Evolutionary conservation across 2,329 filamentous ascomycete genomes (phyloP), one percentile per base, ranked within the genome.

Genomic region (Cryphonectria naterciae): DNA sequence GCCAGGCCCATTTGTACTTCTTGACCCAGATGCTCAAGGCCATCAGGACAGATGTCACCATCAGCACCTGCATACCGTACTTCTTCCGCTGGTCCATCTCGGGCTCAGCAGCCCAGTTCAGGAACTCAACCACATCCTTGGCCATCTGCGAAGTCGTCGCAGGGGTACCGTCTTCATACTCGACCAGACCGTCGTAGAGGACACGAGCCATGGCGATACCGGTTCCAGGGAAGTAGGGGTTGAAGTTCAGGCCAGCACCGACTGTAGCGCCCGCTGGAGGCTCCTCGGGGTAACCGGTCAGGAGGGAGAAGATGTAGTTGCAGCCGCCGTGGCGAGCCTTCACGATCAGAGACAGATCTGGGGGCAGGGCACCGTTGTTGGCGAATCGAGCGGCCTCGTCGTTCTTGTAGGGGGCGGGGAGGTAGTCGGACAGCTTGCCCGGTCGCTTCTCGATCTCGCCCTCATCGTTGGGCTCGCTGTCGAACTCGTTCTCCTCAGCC

Each of bases 41-140:
- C 80, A 94, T 92, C 74, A 99, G 87, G 73, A 91, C 89, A 73
- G 92, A 88, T 69, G 91, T 90, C 76, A 97, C 89, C 76, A 92
- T 90, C 77, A 99, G 83, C 68, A 97, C 93, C 91, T 99, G 98
- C 89, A 97, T 91, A 79, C 96, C 96, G 96, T 98, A 99, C 87
- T 94, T 96, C 93, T 99, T 99, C 81, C 96, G 93, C 81, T 98
- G 92, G 80, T 99, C 96, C 94, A 98, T 97, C 88, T 99, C 96
- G 65, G 96, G 96, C 87, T 99, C 96, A 71, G 96, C 95, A 68
- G 96, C 89, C 96, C 96, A 99, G 91, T 99, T 98, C 81, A 99
- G 89, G 87, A 99, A 99, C 85, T 99, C 96, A 73, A 93, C 91
- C 73, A 99, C 96, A 78, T 99, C 96, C 91, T 99, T 99, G 83